phyloP scores from a whole-genome alignment of 495 filamentous ascomycete species.

The Barbatosphaeria neglecta region DNA sequence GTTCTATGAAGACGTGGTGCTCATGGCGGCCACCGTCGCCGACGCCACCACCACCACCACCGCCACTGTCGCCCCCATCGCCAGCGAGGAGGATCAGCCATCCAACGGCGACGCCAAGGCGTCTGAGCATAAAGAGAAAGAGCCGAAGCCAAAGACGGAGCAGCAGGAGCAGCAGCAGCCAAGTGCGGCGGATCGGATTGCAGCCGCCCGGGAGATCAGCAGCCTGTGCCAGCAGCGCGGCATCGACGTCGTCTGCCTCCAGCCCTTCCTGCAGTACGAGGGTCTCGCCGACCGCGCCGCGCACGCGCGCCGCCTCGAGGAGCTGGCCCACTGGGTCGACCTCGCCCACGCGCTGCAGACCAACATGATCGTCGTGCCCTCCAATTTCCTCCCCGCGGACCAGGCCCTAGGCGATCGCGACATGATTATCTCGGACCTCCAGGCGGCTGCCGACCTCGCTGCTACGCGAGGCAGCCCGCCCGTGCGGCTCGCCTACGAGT shows the following conservation, averaged over 20 bases:
- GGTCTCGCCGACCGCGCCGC: slow-evolving; percentile 54
- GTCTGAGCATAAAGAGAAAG: no score
- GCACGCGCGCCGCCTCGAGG: slow-evolving; percentile 45
- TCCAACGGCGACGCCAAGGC: no score
- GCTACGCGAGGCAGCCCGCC: slow-evolving; percentile 35
- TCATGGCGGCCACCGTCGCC: slow-evolving; percentile 30
- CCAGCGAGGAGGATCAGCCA: no score
- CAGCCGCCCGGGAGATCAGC: slow-evolving; percentile 46
- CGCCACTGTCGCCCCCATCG: background rate
- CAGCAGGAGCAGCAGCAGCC: slow-evolving; percentile 15
- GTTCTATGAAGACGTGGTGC: slow-evolving; percentile 68
- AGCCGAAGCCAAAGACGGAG: no score
- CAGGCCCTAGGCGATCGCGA: slow-evolving; percentile 45
- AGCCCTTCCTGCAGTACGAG: slow-evolving; percentile 74
- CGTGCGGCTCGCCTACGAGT: slow-evolving; percentile 68
- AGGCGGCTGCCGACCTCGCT: slow-evolving; percentile 55
- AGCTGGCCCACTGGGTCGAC: slow-evolving; percentile 58
- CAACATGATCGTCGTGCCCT: slow-evolving; percentile 63
- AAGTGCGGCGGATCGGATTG: slow-evolving; percentile 34
- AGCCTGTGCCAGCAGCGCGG: slow-evolving; percentile 44
- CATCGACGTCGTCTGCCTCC: slow-evolving; percentile 57
- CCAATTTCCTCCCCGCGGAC: slow-evolving; percentile 50
- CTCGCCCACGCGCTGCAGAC: slow-evolving; percentile 53
- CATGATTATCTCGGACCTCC: slow-evolving; percentile 53
- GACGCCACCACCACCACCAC: slow-evolving; percentile 2